phyloP scores from a whole-genome alignment of 192 early-diverging fungal genomes.

The Umbelopsis isabellina region DNA sequence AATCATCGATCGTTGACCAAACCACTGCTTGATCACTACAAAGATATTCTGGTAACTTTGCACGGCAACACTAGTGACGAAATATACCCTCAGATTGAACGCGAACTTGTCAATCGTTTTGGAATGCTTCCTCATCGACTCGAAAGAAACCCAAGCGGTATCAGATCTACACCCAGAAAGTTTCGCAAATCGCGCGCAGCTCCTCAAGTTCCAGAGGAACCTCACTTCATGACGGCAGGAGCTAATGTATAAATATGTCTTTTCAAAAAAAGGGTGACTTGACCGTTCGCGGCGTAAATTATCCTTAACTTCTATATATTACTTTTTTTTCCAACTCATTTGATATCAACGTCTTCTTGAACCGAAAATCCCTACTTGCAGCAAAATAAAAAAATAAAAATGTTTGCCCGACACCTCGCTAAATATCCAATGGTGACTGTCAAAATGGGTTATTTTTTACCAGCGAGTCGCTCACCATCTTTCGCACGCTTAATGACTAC shows the following conservation, averaged over 20 bases:
- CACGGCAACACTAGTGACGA: constrained; percentile 84
- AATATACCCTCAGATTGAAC: constrained; percentile 87
- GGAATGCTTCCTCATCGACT: constrained; percentile 31
- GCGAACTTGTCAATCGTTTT: constrained; percentile 44
- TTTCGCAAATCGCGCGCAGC: not conserved
- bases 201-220: not conserved
- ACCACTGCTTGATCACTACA: constrained; percentile 89
- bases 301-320: too few species aligned
- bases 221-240: constrained; percentile 2
- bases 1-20: constrained; percentile 77
- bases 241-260: not conserved
- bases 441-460: not conserved
- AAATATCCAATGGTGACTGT: not conserved
- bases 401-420: too few species aligned
- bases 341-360: too few species aligned
- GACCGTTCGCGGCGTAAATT: too few species aligned
- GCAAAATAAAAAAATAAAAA: too few species aligned
- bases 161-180: not conserved
- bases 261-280: not conserved
- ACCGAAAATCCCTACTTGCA: too few species aligned
- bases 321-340: too few species aligned
- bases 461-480: not conserved
- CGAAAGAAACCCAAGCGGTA: not conserved
- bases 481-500: constrained; percentile 18
- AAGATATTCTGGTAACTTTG: constrained; percentile 69